Evolutionary conservation across 78 protist species (phyloP).

Genomic region (Cavenderia fasciculata): DNA sequence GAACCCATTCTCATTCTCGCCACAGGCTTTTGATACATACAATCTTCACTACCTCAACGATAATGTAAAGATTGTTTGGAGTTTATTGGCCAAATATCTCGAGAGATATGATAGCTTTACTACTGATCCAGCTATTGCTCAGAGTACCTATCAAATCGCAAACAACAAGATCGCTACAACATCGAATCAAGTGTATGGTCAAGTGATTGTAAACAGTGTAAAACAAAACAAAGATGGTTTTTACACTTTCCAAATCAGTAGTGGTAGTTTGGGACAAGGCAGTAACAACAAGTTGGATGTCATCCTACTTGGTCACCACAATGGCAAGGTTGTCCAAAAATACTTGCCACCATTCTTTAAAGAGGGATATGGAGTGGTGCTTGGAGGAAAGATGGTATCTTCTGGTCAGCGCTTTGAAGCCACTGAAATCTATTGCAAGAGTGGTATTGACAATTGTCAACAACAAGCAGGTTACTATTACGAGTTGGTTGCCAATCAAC

Average conservation of each 20-base stretch:
- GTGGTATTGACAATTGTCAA: too few relatives aligned
- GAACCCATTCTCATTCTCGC: slow-evolving; percentile 8
- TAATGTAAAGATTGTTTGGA: slow-evolving; percentile 17
- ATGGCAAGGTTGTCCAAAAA: neutral
- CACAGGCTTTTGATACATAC: neutral
- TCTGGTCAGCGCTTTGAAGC: slow-evolving; percentile 20
- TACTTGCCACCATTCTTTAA: slow-evolving; percentile 36
- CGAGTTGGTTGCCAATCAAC: slow-evolving; percentile 13
- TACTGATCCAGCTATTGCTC: neutral
- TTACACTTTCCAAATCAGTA: neutral
- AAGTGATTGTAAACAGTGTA: neutral
- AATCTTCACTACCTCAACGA: slow-evolving; percentile 3
- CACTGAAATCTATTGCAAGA: neutral
- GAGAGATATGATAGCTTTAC: slow-evolving; percentile 52
- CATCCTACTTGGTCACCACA: too few relatives aligned
- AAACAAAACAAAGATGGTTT: neutral
- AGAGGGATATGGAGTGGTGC: slow-evolving; percentile 16
- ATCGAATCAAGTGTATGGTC: slow-evolving; percentile 6
- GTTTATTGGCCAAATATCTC: slow-evolving; percentile 13
- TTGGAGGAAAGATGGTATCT: neutral
- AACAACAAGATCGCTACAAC: neutral
- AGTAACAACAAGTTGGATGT: slow-evolving; percentile 11
- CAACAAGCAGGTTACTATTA: slow-evolving; percentile 18
- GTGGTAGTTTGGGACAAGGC: too few relatives aligned
- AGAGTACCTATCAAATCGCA: neutral